Evolutionary conservation across 495 filamentous ascomycete genomes (phyloP), one percentile per base, ranked within the genome.

Genomic region (Astrocystis sublimbata): DNA sequence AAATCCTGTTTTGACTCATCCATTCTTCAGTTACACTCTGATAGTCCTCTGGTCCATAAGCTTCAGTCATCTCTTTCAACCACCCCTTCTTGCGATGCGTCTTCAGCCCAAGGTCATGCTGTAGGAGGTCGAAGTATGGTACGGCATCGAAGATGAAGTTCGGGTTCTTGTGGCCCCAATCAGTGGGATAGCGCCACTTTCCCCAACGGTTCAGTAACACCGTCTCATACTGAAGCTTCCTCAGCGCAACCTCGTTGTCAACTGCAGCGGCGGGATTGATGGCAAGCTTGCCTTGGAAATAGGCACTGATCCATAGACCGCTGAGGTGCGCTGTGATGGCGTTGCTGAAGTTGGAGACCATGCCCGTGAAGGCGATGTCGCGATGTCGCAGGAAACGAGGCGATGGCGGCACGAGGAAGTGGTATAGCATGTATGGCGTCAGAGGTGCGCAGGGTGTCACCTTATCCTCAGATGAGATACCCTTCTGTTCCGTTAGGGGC

Each of bases 81-180:
- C 78, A 80, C 42, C 73, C 71, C 4, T 54, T 60, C 73, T 81
- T 81, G 21, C 79, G 73, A 58, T 75, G 74, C 33, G 75, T 68
- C 41, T 68, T 61, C 15, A 81, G 67, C 12, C 89, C 89, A 51
- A 94, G 59, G 68, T 93, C 90, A 1, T 73, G 68, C 55, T 91
- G 67, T 73, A 93, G 64, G 64, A 91, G 62, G 73, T 93, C 91
- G 3, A 92, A 69, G 67, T 93, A 96, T n/a, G 91, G 87, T 43
- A 92, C 63, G 2, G 80, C 83, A 71, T 94, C 90, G 67, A 92
- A 92, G 50, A 89, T 86, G 59, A 91, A 85, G 66, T 91, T 89
- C 0, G 88, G 87, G 60, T 84, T 85, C 59, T 83, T 79, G 21
- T 72, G 72, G 0, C 88, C 89, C 57, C 83, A 85, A 2, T 89